Conservation (phyloP, 768 basidiomycete genomes). For the Rhizopogon vulgaris region DNA sequence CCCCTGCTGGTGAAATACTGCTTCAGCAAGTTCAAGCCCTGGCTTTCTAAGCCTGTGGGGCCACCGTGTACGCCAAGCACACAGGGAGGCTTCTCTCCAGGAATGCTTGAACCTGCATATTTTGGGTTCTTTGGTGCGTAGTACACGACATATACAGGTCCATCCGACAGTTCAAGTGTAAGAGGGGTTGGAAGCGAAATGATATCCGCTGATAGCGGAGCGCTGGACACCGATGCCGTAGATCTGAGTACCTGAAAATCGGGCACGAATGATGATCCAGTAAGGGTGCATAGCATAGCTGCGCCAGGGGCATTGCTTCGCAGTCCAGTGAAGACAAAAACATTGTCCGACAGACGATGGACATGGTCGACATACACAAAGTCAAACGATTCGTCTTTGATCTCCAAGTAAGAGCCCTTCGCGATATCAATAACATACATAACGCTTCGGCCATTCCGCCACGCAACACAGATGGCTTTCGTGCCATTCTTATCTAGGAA, state of each 20-base stretch:
- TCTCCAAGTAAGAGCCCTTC: slow-evolving; percentile 18
- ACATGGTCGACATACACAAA: slow-evolving; percentile 25
- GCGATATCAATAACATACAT: slow-evolving; percentile 28
- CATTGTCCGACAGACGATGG: slow-evolving; percentile 13
- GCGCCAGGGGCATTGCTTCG: slow-evolving; percentile 26
- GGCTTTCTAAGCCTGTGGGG: slow-evolving; percentile 45
- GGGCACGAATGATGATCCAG: slow-evolving; percentile 15
- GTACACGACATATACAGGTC: slow-evolving; percentile 54
- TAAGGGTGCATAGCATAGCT: slow-evolving; percentile 24
- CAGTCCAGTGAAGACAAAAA: slow-evolving; percentile 28
- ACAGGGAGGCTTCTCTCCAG: slow-evolving; percentile 60
- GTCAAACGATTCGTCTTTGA: slow-evolving; percentile 20
- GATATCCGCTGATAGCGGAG: slow-evolving; percentile 1
- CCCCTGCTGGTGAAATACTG: slow-evolving; percentile 68
- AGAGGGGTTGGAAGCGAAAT: slow-evolving; percentile 47
- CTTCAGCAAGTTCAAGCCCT: slow-evolving; percentile 46
- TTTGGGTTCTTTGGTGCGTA: slow-evolving; percentile 63
- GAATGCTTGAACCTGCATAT: slow-evolving; percentile 39
- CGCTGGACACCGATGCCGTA: slow-evolving; percentile 12
- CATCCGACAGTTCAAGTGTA: slow-evolving; percentile 29
- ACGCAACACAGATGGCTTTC: slow-evolving; percentile 24
- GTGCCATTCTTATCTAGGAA: slow-evolving; percentile 30
- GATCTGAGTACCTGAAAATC: slow-evolving; percentile 18
- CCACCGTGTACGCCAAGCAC: slow-evolving; percentile 67
- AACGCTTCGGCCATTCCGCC: slow-evolving; percentile 27